These are phyloP conservation scores for Avena sativa DNA, from an alignment of 176 grass and related monocot genomes.

Conservation along the genomic window DNA sequence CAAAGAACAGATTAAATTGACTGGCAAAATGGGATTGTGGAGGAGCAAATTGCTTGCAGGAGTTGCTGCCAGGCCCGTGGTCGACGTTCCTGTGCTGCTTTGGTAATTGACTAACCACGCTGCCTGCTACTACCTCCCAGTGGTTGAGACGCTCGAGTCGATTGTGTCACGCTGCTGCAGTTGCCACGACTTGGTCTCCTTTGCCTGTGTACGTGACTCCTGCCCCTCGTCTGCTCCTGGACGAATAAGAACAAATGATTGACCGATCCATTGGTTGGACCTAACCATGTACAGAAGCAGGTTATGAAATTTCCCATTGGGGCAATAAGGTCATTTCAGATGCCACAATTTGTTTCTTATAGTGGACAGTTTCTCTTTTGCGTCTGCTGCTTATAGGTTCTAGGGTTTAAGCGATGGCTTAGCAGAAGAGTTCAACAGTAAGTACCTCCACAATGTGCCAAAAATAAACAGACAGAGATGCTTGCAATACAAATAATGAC, in stretches of 20 bases:
- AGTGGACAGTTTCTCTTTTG: neutral
- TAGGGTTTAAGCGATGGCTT: constrained; percentile 15
- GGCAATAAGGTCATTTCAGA: neutral
- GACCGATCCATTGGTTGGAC: neutral
- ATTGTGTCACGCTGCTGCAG: neutral
- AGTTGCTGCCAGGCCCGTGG: neutral
- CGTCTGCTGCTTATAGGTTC: constrained; percentile 30
- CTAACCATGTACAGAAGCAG: neutral
- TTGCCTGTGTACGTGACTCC: neutral
- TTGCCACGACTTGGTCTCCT: neutral
- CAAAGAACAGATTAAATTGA: neutral
- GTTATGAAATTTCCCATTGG: neutral
- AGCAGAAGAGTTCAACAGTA: constrained; percentile 12
- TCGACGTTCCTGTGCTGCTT: neutral
- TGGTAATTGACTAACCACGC: neutral
- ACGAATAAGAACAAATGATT: neutral
- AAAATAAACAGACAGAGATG: constrained; percentile 22
- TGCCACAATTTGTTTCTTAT: neutral
- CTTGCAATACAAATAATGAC: neutral
- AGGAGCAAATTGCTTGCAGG: neutral
- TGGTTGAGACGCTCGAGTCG: neutral
- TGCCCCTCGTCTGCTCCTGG: neutral
- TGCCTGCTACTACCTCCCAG: neutral
- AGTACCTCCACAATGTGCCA: neutral
- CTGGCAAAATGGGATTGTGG: neutral